A percentile compares a stretch with the other conserved stretches of the same genome.
These are phyloP conservation scores for Colletotrichum sp. DNA, from an alignment of 2,329 filamentous ascomycete species.

Conservation along the genomic window DNA sequence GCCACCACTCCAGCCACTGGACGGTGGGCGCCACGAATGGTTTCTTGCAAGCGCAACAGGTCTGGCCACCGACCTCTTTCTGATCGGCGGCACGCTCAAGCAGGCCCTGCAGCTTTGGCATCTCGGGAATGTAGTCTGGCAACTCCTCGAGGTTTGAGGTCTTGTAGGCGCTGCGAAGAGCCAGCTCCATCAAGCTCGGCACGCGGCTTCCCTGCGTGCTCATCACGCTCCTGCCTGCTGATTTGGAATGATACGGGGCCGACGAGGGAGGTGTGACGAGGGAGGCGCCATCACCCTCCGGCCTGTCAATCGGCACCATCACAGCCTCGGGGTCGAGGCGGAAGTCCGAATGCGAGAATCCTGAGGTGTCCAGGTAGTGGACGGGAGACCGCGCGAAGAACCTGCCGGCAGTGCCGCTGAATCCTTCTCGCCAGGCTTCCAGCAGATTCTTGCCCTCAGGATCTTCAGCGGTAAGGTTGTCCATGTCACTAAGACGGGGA, in stretches of 20 bases:
- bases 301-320: background rate
- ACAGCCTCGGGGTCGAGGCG: constrained; percentile 19
- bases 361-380: constrained; percentile 30
- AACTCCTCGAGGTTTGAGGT: constrained; percentile 49
- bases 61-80: constrained; percentile 52
- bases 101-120: constrained; percentile 42
- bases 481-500: background rate
- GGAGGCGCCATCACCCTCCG: background rate
- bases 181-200: constrained; percentile 56
- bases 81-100: constrained; percentile 45
- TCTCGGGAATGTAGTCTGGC: constrained; percentile 45
- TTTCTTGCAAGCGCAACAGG: constrained; percentile 58
- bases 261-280: constrained; percentile 20
- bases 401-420: constrained; percentile 18
- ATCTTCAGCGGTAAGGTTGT: constrained; percentile 25
- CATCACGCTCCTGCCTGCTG: constrained; percentile 1
- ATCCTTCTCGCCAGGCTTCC: constrained; percentile 1
- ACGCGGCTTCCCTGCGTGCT: constrained; percentile 37
- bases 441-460: constrained; percentile 6
- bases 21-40: constrained; percentile 54
- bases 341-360: constrained; percentile 27
- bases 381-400: constrained; percentile 30
- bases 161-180: constrained; percentile 50
- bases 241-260: constrained; percentile 17
- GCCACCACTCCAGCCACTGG: constrained; percentile 70